Conservation (phyloP, 192 early-diverging fungal genomes). For the Coemansia sp. region DNA sequence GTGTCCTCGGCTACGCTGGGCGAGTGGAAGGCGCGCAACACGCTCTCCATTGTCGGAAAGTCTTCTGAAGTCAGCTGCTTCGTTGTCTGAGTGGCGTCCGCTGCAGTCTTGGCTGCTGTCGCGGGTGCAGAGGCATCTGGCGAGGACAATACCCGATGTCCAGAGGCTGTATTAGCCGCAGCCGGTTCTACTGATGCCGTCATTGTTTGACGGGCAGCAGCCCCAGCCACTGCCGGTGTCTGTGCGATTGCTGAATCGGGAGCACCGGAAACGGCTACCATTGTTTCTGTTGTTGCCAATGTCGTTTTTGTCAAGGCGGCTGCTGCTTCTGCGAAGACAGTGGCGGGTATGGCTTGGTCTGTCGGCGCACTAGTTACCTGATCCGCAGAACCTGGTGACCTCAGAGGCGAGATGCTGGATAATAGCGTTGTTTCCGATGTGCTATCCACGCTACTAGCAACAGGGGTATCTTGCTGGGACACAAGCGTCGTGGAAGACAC, state of each 20-base stretch:
- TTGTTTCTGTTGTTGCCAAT: neutral
- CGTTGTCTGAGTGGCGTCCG: neutral
- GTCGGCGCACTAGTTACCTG: neutral
- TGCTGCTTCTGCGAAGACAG: neutral
- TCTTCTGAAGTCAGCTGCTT: slow-evolving; percentile 5
- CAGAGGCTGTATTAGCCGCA: too few relatives aligned
- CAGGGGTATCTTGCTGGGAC: neutral
- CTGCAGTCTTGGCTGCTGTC: neutral
- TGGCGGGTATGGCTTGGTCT: neutral
- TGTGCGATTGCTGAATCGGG: neutral
- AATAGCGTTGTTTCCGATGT: neutral
- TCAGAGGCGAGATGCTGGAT: neutral
- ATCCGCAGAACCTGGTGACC: neutral
- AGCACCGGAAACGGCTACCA: neutral
- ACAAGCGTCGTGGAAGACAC: neutral
- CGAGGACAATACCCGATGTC: too few relatives aligned
- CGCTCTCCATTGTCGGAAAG: slow-evolving; percentile 31
- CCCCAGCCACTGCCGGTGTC: neutral
- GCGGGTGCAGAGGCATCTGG: neutral
- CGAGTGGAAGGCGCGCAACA: slow-evolving; percentile 38
- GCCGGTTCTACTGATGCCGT: too few relatives aligned
- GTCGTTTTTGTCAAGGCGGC: neutral
- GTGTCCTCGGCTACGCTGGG: slow-evolving; percentile 27
- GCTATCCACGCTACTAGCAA: neutral
- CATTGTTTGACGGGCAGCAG: too few relatives aligned